Base-by-base conservation (phyloP, 148 eudicot species). In the Vaccinium vitisidaea region DNA sequence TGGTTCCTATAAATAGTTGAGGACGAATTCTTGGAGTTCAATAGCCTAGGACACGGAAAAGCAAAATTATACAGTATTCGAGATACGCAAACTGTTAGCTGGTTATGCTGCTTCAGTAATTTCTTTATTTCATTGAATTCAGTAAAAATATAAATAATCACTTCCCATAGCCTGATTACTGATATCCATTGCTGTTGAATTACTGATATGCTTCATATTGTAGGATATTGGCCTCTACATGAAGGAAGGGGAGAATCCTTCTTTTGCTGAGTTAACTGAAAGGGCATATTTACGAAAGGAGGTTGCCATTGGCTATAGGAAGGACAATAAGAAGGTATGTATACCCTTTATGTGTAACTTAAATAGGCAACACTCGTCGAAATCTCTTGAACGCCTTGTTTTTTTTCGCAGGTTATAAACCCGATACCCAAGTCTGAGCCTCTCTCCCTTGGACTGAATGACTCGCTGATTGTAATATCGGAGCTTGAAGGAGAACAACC, bases 401-500 rank as follows among this genome's bases (percentile, higher is more conserved):
- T 36, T 77, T n/a, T 36, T 16, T 70, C 86, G 90, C 96, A 97
- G 99, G 92, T 94, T 61, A 90, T 95, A 85, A 95, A 95, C 88
- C 98, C 98, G 14, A 88, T 84, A 58, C 92, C 95, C 61, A 97
- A 95, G 85, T 84, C 94, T 12, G 98, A 92, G 84, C 99, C 95
- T 39, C 92, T 97, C 23, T 75, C 70, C 79, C 94, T 97, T 77
- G 89, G 83, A 80, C 88, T 74, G 86, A 88, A 91, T 1, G 98
- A 97, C 85, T 92, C 93, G 2, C 85, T 97, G 75, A 97, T 95
- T 50, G 98, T 97, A 65, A 97, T 97, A 88, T 97, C 99, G 0
- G 99, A 97, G 88, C 92, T 94, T 86, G 99, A 97, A 91, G 96
- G 96, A 59, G 98, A 91, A 75, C 98, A 97, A 80, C 94, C 96